phyloP scores from a whole-genome alignment of 495 filamentous ascomycete species.

The Alectoria sarmentosa region DNA sequence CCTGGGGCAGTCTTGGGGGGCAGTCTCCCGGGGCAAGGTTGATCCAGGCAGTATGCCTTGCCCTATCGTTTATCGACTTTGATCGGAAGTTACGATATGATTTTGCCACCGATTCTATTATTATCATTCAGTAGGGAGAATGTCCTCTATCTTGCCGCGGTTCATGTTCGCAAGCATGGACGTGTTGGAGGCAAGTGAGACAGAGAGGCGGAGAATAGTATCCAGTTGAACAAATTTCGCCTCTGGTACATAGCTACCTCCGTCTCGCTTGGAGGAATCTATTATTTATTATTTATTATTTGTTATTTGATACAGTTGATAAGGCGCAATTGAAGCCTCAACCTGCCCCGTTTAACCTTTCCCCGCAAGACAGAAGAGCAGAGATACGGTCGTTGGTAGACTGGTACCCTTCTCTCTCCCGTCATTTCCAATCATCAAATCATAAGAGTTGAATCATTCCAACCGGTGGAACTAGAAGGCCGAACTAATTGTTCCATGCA shows the following conservation, averaged over 20 bases:
- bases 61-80: constrained; percentile 6
- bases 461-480: constrained; percentile 5
- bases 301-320: too few species aligned
- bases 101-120: constrained; percentile 13
- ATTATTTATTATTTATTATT: too few species aligned
- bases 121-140: constrained; percentile 2
- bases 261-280: background rate
- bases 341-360: constrained; percentile 10
- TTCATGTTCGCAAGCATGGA: background rate
- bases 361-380: constrained; percentile 5
- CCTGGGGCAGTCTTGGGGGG: background rate
- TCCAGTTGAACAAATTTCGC: background rate
- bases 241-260: too few species aligned
- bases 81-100: background rate
- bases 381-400: too few species aligned
- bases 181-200: background rate
- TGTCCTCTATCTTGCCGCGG: background rate
- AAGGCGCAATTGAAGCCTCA: constrained; percentile 5
- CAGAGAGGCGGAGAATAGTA: background rate
- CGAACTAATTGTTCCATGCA: constrained; percentile 10
- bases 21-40: too few species aligned
- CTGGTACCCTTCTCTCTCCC: background rate
- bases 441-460: too few species aligned
- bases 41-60: constrained; percentile 6
- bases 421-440: background rate